Conservation (phyloP, 176 grass and related monocot genomes). For the Chrysopogon serrulatus region DNA sequence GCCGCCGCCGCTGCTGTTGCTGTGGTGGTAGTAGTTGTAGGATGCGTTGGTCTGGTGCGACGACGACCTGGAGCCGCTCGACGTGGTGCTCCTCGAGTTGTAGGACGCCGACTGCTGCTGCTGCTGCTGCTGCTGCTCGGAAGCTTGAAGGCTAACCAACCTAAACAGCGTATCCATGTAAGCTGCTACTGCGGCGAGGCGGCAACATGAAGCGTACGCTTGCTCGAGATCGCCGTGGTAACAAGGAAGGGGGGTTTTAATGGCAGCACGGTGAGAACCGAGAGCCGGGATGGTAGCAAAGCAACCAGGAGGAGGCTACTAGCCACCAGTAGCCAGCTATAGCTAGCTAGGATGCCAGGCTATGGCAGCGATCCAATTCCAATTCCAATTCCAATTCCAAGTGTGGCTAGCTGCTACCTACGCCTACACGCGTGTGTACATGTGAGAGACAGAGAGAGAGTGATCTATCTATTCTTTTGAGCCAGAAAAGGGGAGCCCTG, state of each 20-base stretch:
- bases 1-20: conserved; percentile 34
- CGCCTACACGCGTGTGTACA: neutral
- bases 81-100: conserved; percentile 86
- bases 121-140: conserved; percentile 55
- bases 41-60: conserved; percentile 71
- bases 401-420: neutral
- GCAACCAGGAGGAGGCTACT: neutral
- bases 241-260: conserved; percentile 45
- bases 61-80: conserved; percentile 77
- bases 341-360: conserved; percentile 12
- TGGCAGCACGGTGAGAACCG: conserved; percentile 5
- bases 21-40: conserved; percentile 57
- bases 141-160: conserved; percentile 88
- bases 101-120: conserved; percentile 65
- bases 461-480: conserved; percentile 41
- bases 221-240: conserved; percentile 27
- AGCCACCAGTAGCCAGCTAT: neutral
- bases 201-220: conserved; percentile 36
- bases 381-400: no score
- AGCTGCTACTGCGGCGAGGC: conserved; percentile 27
- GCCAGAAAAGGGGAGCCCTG: conserved; percentile 23
- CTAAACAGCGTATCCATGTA: conserved; percentile 99
- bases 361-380: no score
- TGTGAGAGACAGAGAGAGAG: neutral
- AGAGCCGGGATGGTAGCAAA: neutral